Base-by-base conservation (phyloP, 2,329 filamentous ascomycete genomes). In the Setomelanomma holmii region DNA sequence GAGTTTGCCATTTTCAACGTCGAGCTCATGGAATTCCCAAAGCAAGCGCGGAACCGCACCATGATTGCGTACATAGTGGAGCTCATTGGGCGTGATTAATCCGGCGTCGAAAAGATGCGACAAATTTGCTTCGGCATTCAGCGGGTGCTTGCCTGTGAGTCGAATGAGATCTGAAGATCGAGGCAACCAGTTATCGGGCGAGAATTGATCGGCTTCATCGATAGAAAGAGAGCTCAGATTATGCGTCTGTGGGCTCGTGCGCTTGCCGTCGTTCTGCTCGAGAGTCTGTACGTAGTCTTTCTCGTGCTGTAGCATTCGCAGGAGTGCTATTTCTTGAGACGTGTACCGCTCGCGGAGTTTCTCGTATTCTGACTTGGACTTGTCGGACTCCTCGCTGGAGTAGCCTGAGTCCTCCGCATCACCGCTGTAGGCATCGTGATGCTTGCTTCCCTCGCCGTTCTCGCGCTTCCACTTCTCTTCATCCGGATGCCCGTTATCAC, bases 1-100 rank as follows among this genome's bases (percentile, higher is more conserved):
- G 11, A 76, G 65, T 22, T 72, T 72, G 5, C 75, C 75, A 17
- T 75, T 60, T 5, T 73, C 67, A 19, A 84, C 66, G 14, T 83
- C 76, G 4, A 84, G 61, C 12, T 72, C 67, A 61, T 83, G 80
- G 8, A 74, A 77, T 46, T 81, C 79, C 80, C 79, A 83, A 0
- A 81, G 58, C 0, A 83, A 50, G 6, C 77, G 71, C 0, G 82
- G 82, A 1, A 84, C 82, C 4, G 79, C 66, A n/a, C 80, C 80
- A 51, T 84, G 82, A 45, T 81, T 84, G 3, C 82, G 74, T 11
- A 84, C 79, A 51, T 82, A 84, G 60, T 83, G 80, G 1, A 83
- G 55, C 47, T 77, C 71, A 44, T 80, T 81, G 0, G 80, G 80
- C 0, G 82, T 84, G 52, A 82, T 80, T 1, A 83, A 64, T 0